These are phyloP conservation scores for Fusarium pseudonygamai DNA, from an alignment of 2,329 filamentous ascomycete genomes.

Conservation along the genomic window DNA sequence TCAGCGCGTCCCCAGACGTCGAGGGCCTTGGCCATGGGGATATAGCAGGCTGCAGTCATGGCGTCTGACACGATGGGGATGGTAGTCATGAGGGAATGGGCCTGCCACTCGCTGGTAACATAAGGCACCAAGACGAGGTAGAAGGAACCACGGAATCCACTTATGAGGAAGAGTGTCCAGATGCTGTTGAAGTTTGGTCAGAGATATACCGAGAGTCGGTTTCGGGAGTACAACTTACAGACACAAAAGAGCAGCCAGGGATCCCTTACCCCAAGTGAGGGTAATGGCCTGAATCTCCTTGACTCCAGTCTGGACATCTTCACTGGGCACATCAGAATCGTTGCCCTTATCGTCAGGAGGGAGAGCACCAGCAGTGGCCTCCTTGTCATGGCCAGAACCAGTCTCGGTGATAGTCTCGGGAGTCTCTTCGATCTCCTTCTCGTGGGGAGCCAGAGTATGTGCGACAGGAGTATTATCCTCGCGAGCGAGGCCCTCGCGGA, in stretches of 20 bases:
- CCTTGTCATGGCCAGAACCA: constrained; percentile 16
- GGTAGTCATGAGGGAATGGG: constrained; percentile 63
- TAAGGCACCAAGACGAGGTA: constrained; percentile 54
- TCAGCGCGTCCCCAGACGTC: constrained; percentile 71
- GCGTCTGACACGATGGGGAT: constrained; percentile 63
- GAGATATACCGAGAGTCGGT: not conserved
- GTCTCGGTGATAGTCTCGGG: constrained; percentile 3
- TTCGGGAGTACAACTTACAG: constrained; percentile 40
- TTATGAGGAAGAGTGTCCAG: constrained; percentile 61
- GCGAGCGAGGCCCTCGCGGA: constrained; percentile 19
- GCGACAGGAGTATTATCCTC: constrained; percentile 20
- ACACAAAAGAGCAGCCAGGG: constrained; percentile 46
- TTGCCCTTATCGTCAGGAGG: constrained; percentile 15
- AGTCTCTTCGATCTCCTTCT: constrained; percentile 13
- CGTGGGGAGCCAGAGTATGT: constrained; percentile 17
- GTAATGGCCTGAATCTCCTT: constrained; percentile 54
- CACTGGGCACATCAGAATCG: constrained; percentile 22
- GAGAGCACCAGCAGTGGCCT: constrained; percentile 11
- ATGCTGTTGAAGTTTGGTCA: constrained; percentile 43
- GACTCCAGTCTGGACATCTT: constrained; percentile 50
- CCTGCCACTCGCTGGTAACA: constrained; percentile 59
- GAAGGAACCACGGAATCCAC: constrained; percentile 58
- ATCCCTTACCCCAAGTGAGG: constrained; percentile 52
- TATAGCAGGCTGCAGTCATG: constrained; percentile 67
- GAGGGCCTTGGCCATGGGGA: constrained; percentile 69